These are phyloP conservation scores for Nakazawaea siamensis DNA, from an alignment of 805 yeast genomes.

Conservation along the genomic window DNA sequence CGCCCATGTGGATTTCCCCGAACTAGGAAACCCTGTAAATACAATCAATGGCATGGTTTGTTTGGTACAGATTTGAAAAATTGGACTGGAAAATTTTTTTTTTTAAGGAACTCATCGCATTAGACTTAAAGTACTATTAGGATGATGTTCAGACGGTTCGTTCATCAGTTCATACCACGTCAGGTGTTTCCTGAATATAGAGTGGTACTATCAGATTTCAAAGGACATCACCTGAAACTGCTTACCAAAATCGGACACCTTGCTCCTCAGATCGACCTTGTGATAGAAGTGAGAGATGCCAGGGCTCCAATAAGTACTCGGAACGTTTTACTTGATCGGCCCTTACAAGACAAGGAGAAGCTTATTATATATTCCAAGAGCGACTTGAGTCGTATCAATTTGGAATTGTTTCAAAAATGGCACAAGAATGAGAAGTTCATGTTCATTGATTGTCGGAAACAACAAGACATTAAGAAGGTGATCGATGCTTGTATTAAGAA, in stretches of 20 bases:
- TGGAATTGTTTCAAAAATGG: slow-evolving; percentile 34
- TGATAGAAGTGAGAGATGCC: slow-evolving; percentile 81
- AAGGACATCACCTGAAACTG: slow-evolving; percentile 86
- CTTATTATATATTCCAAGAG: slow-evolving; percentile 72
- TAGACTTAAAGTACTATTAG: no score
- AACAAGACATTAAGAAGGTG: slow-evolving; percentile 40
- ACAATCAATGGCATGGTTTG: slow-evolving; percentile 71
- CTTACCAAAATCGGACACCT: slow-evolving; percentile 55
- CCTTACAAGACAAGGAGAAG: slow-evolving; percentile 45
- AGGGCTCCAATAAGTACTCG: slow-evolving; percentile 84
- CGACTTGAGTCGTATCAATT: slow-evolving; percentile 47
- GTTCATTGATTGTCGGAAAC: slow-evolving; percentile 50
- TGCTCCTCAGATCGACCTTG: slow-evolving; percentile 73
- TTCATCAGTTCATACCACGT: slow-evolving; percentile 51
- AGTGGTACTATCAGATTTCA: slow-evolving; percentile 67
- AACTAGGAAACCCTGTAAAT: slow-evolving; percentile 77
- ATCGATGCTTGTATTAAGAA: slow-evolving; percentile 39
- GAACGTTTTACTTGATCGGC: slow-evolving; percentile 68
- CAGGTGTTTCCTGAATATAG: slow-evolving; percentile 64
- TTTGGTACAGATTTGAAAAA: no score
- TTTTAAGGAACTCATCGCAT: neutral
- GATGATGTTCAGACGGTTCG: no score
- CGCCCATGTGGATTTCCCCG: slow-evolving; percentile 80
- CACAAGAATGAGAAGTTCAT: slow-evolving; percentile 40
- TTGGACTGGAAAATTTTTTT: no score